Conservation (phyloP, 1,284 basidiomycete species). For the Takashimella koratensis region DNA sequence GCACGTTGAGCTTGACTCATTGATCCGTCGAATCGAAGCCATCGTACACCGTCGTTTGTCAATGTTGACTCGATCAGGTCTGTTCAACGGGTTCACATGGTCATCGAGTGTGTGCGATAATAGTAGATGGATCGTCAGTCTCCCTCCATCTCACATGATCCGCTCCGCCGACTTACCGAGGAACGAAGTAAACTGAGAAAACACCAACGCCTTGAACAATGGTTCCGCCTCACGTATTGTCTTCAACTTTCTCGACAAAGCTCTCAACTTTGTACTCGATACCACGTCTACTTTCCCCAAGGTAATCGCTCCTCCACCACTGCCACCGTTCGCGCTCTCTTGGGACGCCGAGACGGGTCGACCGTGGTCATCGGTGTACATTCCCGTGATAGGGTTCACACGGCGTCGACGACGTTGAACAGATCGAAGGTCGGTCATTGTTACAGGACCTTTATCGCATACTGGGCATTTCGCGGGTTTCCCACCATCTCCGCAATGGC, state of each 20-base stretch:
- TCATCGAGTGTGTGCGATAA: too few relatives aligned
- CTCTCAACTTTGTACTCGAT: slow-evolving; percentile 66
- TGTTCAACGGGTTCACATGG: slow-evolving; percentile 6
- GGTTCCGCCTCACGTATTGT: slow-evolving; percentile 56
- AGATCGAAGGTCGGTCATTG: slow-evolving; percentile 32
- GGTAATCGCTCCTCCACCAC: slow-evolving; percentile 36
- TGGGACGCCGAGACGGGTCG: slow-evolving; percentile 8
- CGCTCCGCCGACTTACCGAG: slow-evolving; percentile 51
- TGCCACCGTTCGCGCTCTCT: not conserved
- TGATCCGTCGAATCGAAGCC: slow-evolving; percentile 85
- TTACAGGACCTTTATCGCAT: slow-evolving; percentile 42
- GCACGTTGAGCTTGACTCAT: slow-evolving; percentile 84
- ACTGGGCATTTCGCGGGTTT: slow-evolving; percentile 44
- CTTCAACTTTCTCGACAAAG: slow-evolving; percentile 41
- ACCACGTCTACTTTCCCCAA: slow-evolving; percentile 77
- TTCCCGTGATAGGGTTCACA: slow-evolving; percentile 43
- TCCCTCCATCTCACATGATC: too few relatives aligned
- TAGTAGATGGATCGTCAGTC: too few relatives aligned
- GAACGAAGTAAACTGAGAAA: slow-evolving; percentile 72
- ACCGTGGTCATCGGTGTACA: slow-evolving; percentile 17
- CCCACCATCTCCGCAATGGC: slow-evolving; percentile 44
- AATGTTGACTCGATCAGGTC: slow-evolving; percentile 75
- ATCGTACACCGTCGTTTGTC: slow-evolving; percentile 67
- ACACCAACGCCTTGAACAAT: slow-evolving; percentile 76
- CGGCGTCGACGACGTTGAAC: slow-evolving; percentile 44